Evolutionary conservation across 495 filamentous ascomycete species (phyloP), one percentile per base, ranked within the genome.

Genomic region (Penicillium waksmanii): DNA sequence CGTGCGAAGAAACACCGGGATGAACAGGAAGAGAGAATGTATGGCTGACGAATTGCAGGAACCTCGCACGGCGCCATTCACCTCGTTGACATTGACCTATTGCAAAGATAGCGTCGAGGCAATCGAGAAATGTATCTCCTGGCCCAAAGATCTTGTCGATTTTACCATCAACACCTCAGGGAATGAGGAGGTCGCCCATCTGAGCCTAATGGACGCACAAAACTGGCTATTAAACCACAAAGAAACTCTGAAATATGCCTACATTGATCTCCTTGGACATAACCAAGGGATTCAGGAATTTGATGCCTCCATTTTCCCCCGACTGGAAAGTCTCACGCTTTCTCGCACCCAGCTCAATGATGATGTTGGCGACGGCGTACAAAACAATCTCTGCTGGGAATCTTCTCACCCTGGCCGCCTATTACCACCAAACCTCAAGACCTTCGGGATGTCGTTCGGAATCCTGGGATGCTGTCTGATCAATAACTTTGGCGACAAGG

Each of bases 101-200:
- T 59, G 52, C 35, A 50, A 60, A 33, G 57, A 60, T 15, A 40
- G 33, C 12, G 51, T 51, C n/a, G 44, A 60, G 11, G 57, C 57
- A 15, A 60, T 60, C 18, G 57, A 51, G 11, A 36, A 51, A 8
- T 21, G 55, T 3, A 33, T 60, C 19, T 52, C 53, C 15, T 60
- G 57, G 57, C 57, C 57, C 10, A 46, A 35, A 17, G 17, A 50
- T 7, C 43, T 60, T 10, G 34, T 55, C 3, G 40, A 60, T 13
- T 60, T 60, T 21, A 44, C 57, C 43, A 50, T 60, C 33, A 55
- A 60, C 34, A 60, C 57, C 5, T 59, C 56, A 1, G 50, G 56
- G 18, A 59, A 43, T 38, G 23, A 27, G 12, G 44, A 47, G 11
- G 56, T 53, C 11, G 11, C 25, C 1, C 49, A 38, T n/a, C 36